Base-by-base conservation (phyloP, 257 asterid species). In the Salvia rosmarinus region DNA sequence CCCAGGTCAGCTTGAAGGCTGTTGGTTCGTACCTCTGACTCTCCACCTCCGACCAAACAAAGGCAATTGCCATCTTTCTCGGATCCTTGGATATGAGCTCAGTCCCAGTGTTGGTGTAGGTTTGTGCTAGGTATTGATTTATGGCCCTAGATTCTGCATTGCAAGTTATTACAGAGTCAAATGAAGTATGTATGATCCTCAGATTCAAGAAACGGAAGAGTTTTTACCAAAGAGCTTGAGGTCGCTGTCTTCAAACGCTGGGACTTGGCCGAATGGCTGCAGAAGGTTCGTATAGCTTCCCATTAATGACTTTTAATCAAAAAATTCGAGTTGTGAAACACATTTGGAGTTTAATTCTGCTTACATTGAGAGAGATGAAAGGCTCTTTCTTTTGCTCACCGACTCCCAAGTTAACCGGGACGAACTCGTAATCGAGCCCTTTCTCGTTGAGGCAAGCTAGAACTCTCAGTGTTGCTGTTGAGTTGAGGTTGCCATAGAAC, bases 101-200 rank as follows among this genome's bases (percentile, higher is more conserved):
- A 21, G 80, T 79, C 42, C 95, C 95, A 55, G 81, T 79, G 70
- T 77, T 78, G n/a, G 82, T 71, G 59, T 87, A 89, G 5, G 81
- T 50, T 4, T 78, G 78, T 2, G 81, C 80, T 11, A 87, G 67
- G 77, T 91, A 87, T 37, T 60, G 75, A 35, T 54, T 77, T 25
- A 89, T 83, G 6, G 93, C 96, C 83, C 97, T 85, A 0, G 97
- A 89, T 75, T 91, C 96, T 88, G 89, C 75, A 64, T 32, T 40
- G 23, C 73, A 64, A 65, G 23, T 70, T 35, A 67, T 42, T 1
- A 59, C 25, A 3, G 28, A 34, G 35, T 4, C 11, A 57, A 21
- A 2, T 28, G 20, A 14, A 57, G 64, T 28, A 42, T 9, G 14
- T 9, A 13, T 57, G 43, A 34, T 13, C 9, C 13, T 59, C 66